These are phyloP conservation scores for Russula brevipes DNA, from an alignment of 768 basidiomycete species.

Conservation along the genomic window DNA sequence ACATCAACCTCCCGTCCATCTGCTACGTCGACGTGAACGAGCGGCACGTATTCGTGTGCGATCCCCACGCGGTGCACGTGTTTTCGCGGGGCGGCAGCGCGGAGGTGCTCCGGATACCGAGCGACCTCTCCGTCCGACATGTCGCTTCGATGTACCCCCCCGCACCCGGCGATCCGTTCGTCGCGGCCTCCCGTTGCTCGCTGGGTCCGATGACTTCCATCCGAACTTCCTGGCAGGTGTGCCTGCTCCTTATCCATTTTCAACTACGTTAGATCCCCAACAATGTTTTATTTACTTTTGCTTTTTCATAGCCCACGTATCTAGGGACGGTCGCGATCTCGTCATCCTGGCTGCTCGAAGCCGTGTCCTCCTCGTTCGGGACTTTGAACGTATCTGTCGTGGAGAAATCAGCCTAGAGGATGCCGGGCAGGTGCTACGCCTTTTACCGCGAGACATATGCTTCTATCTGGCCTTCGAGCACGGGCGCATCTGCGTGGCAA, in stretches of 20 bases:
- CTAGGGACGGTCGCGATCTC: slow-evolving; percentile 35
- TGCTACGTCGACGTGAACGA: slow-evolving; percentile 63
- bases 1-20: slow-evolving; percentile 33
- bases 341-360: slow-evolving; percentile 28
- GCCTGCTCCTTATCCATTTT: too few relatives aligned
- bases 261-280: too few relatives aligned
- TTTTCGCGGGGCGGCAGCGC: slow-evolving; percentile 47
- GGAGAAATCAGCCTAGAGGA: slow-evolving; percentile 7
- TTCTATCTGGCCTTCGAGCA: slow-evolving; percentile 22
- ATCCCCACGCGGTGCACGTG: slow-evolving; percentile 43
- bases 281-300: background rate
- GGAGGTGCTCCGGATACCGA: slow-evolving; percentile 37
- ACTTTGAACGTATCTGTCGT: slow-evolving; percentile 33
- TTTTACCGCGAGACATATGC: background rate
- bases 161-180: slow-evolving; percentile 7
- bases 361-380: slow-evolving; percentile 32
- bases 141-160: background rate
- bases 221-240: slow-evolving; percentile 11
- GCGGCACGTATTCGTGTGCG: slow-evolving; percentile 57
- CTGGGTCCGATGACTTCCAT: background rate
- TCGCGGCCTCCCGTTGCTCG: background rate
- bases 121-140: background rate
- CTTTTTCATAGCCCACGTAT: slow-evolving; percentile 34
- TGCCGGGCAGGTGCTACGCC: background rate
- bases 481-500: slow-evolving; percentile 22